A percentile compares a stretch with the other conserved stretches of the same genome.
These are phyloP conservation scores for Hortiboletus rubellus DNA, from an alignment of 1,284 basidiomycete genomes.

Conservation along the genomic window DNA sequence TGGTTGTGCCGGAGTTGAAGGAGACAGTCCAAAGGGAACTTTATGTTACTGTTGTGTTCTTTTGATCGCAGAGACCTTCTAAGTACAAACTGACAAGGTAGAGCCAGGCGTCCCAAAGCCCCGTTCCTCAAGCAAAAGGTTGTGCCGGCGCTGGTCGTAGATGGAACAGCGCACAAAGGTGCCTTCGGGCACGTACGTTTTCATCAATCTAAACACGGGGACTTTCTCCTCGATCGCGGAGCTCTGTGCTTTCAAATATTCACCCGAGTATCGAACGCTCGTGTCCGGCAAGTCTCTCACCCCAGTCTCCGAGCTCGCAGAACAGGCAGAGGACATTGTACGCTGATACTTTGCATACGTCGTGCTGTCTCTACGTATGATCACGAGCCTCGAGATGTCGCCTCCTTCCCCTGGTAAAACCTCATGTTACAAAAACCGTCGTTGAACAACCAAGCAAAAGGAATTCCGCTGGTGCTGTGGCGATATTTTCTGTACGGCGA, in stretches of 20 bases:
- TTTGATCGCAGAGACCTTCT: not conserved
- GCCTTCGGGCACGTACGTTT: conserved; percentile 21
- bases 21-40: not conserved
- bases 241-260: conserved; percentile 21
- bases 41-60: not conserved
- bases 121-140: conserved; percentile 8
- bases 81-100: not conserved
- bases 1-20: conserved; percentile 5
- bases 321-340: conserved; percentile 16
- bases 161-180: conserved; percentile 21
- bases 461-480: conserved; percentile 31
- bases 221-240: conserved; percentile 19
- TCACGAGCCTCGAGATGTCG: conserved; percentile 16
- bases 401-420: conserved; percentile 14
- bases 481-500: conserved; percentile 32
- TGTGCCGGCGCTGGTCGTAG: conserved; percentile 13
- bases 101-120: not conserved
- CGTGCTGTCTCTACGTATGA: conserved; percentile 29
- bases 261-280: conserved; percentile 21
- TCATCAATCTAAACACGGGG: conserved; percentile 24
- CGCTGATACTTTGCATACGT: conserved; percentile 28
- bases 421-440: conserved; percentile 27
- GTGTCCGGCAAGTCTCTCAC: conserved; percentile 7
- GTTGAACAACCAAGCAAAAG: conserved; percentile 17
- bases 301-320: not conserved